Evolutionary conservation across 345 rosid species (phyloP).

Genomic region (Pistacia vera): DNA sequence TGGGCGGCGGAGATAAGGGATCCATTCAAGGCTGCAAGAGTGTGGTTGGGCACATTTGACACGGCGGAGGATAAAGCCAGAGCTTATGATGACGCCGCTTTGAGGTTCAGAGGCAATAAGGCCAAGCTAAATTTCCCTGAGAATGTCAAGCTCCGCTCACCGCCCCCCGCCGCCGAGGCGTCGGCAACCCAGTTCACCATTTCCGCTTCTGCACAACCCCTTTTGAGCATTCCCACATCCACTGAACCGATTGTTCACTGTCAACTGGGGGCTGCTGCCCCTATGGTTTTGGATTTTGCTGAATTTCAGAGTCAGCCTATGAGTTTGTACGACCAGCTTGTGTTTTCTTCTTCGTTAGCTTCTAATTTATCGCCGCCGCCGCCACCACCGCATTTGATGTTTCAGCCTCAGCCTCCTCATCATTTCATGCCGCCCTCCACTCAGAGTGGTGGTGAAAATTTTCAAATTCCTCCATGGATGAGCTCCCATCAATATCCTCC

Average conservation of each 20-base stretch:
- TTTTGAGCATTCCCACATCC: slow-evolving; percentile 37
- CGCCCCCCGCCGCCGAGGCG: slow-evolving; percentile 26
- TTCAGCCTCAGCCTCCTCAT: slow-evolving; percentile 17
- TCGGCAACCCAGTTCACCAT: slow-evolving; percentile 29
- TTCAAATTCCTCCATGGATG: slow-evolving; percentile 22
- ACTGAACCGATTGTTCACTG: slow-evolving; percentile 26
- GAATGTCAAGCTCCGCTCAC: slow-evolving; percentile 58
- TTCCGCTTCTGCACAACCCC: slow-evolving; percentile 38
- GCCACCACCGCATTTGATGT: slow-evolving; percentile 20
- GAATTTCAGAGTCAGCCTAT: slow-evolving; percentile 30
- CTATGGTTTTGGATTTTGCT: slow-evolving; percentile 12
- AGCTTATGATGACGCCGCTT: slow-evolving; percentile 90
- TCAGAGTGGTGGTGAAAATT: slow-evolving; percentile 18
- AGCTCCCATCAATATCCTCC: slow-evolving; percentile 28
- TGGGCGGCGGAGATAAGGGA: slow-evolving; percentile 99
- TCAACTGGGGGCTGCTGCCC: slow-evolving; percentile 11
- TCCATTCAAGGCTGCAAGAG: slow-evolving; percentile 85
- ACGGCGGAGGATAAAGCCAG: slow-evolving; percentile 87
- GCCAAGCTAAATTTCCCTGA: slow-evolving; percentile 99
- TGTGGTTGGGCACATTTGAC: slow-evolving; percentile 92
- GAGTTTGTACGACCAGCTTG: slow-evolving; percentile 43
- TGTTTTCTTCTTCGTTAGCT: slow-evolving; percentile 34
- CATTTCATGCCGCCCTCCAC: slow-evolving; percentile 12
- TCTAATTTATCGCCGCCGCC: slow-evolving; percentile 28
- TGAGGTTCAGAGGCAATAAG: slow-evolving; percentile 81